phyloP scores from a whole-genome alignment of 2,329 filamentous ascomycete genomes.

The Colletotrichum horii region DNA sequence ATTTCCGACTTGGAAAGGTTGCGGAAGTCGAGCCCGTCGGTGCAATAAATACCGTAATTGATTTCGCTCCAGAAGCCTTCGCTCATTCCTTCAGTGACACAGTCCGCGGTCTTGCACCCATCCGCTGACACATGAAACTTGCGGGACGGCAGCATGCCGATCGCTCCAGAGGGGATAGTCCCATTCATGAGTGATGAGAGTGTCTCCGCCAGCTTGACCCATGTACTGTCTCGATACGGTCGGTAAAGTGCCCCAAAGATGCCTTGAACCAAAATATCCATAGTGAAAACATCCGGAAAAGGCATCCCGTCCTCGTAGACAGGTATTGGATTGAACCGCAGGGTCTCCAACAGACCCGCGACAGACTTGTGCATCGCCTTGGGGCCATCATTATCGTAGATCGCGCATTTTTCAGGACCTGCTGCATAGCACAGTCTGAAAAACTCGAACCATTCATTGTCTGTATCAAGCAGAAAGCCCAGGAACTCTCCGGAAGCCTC shows the following conservation, averaged over 20 bases:
- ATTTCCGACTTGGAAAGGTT: conserved; percentile 27
- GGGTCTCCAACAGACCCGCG: background rate
- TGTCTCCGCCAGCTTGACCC: background rate
- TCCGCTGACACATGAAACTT: background rate
- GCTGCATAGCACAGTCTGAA: background rate
- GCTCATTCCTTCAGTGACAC: background rate
- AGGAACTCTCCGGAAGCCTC: conserved; percentile 28
- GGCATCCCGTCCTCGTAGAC: background rate
- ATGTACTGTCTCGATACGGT: background rate
- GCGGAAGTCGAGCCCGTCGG: conserved; percentile 35
- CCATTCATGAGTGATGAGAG: background rate
- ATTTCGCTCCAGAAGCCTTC: background rate
- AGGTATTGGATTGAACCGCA: background rate
- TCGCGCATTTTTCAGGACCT: background rate
- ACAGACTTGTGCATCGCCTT: background rate
- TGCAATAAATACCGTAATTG: conserved; percentile 33
- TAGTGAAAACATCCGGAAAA: background rate
- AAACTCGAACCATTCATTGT: background rate
- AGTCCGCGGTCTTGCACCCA: background rate
- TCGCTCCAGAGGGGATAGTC: background rate
- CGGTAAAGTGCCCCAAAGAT: background rate
- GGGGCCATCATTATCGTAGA: background rate
- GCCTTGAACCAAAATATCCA: background rate
- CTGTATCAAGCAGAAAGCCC: background rate
- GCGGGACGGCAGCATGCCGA: background rate